Evolutionary conservation across 257 asterid genomes (phyloP), one percentile per base, ranked within the genome.

Genomic region (Nicotiana knightiana): DNA sequence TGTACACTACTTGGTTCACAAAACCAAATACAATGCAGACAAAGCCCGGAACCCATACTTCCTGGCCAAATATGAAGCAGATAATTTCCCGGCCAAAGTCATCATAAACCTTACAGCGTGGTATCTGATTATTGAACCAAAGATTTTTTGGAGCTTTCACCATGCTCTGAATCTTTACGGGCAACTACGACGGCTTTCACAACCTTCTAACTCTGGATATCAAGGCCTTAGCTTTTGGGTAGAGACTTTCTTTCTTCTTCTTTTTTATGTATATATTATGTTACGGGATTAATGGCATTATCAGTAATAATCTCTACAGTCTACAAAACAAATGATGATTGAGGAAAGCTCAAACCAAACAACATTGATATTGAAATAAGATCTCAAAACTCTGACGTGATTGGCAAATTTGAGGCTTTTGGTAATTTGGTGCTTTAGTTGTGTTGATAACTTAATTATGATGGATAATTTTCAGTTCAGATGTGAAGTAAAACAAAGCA

Each of bases 1-100:
- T 94, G 16, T 93, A 91, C 83, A 87, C 97, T 0, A 94, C 97
- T 17, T 94, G 97, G 98, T 94, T 94, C 87, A 90, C 97, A 9
- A 94, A 94, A 83, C 89, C 95, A 6, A 88, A 86, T 59, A 61
- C 79, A 81, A 89, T 81, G 81, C 90, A 81, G 80, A 73, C 79
- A 1, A 82, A 80, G 62, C 89, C 90, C 5, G 85, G 89, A 55
- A 59, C 18, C 18, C 84, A 62, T 53, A 4, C 90, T 75, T 51
- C 80, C 46, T 51, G 63, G 7, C 88, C 96, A 7, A 89, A 86
- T 63, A 46, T 79, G 63, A 88, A 85, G 77, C 89, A 81, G 82
- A 65, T 82, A 1, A 80, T 91, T 84, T 76, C 96, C 66, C 85
- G 83, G 67, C 91, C 91, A 26, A 88, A 88, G 86, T 35, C 70